These are phyloP conservation scores for Aspergillus pseudoviridinutans DNA, from an alignment of 2,329 filamentous ascomycete species.

Conservation along the genomic window DNA sequence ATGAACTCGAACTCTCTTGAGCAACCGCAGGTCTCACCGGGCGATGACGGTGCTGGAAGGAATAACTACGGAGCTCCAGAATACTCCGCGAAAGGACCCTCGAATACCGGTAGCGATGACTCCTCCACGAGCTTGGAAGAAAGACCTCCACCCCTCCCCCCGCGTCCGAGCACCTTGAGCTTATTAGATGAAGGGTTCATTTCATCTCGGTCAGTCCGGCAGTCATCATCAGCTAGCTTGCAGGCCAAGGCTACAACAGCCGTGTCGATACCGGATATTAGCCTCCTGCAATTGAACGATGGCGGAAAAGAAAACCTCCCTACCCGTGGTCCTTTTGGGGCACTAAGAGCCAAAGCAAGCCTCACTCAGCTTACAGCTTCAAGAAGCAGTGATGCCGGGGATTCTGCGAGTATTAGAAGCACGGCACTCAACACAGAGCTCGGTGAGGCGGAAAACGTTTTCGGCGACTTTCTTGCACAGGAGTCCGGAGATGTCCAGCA, in stretches of 20 bases:
- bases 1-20: slow-evolving; percentile 10
- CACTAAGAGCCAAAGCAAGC: slow-evolving; percentile 32
- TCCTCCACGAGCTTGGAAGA: slow-evolving; percentile 29
- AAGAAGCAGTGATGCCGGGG: slow-evolving; percentile 48
- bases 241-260: slow-evolving; percentile 75
- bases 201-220: slow-evolving; percentile 31
- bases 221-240: slow-evolving; percentile 32
- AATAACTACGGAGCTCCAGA: slow-evolving; percentile 7
- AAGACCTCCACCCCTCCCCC: slow-evolving; percentile 44
- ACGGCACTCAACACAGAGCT: slow-evolving; percentile 52
- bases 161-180: slow-evolving; percentile 40
- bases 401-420: slow-evolving; percentile 50
- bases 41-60: slow-evolving; percentile 5
- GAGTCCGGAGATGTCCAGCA: slow-evolving; percentile 36
- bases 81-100: slow-evolving; percentile 10
- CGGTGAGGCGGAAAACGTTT: slow-evolving; percentile 75
- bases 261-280: slow-evolving; percentile 74
- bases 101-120: slow-evolving; percentile 14
- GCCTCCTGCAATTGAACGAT: slow-evolving; percentile 70
- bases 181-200: slow-evolving; percentile 32
- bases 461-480: slow-evolving; percentile 63
- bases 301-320: slow-evolving; percentile 62
- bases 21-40: slow-evolving; percentile 3
- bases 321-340: slow-evolving; percentile 26
- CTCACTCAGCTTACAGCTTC: slow-evolving; percentile 43